Base-by-base conservation (phyloP, 495 filamentous ascomycete species). In the Aspergillus heteromorphus region DNA sequence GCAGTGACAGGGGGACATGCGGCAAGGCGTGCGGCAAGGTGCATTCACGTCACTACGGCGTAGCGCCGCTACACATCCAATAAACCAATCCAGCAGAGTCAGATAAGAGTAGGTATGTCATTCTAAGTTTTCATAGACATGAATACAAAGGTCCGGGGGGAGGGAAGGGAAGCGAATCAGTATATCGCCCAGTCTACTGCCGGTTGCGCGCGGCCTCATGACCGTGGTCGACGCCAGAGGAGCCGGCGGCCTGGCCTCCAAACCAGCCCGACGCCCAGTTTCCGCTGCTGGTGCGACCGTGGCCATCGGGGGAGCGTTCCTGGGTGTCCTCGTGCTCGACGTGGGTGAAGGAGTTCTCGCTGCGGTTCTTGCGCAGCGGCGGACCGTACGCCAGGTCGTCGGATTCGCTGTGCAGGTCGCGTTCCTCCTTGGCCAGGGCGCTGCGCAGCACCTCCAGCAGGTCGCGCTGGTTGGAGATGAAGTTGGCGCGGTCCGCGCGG, bases 311-410 rank as follows among this genome's bases (percentile, higher is more conserved):
- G n/a, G 59, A 59, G 13, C 65, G 64, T n/a, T 58, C 64, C 25
- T 64, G 75, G 1, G 78, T 76, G 59, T 86, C 87, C 51, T 87
- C 86, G n/a, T 78, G 76, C 34, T 90, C 85, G 56, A 96, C 85
- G 62, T 87, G 85, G 62, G 92, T 87, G 65, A 96, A 96, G 55
- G 91, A 89, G 31, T 77, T 79, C 58, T 90, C 87, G 50, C 85
- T 89, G 55, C 77, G 76, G 61, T 85, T 90, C 77, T 87, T 90
- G 40, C 73, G 79, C 63, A 90, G 62, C 7, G 82, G 71, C 45
- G 74, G 67, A 13, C 70, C 67, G 54, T 75, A 69, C 40, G 73
- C 64, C 64, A 79, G 65, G 73, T 80, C 64, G 65, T 77, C 51
- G 62, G 20, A n/a, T 13, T 74, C 76, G 57, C 59, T 74, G 54